Base-by-base conservation (phyloP, 352 stramenopile genomes). In the Achlya hypogyna region DNA sequence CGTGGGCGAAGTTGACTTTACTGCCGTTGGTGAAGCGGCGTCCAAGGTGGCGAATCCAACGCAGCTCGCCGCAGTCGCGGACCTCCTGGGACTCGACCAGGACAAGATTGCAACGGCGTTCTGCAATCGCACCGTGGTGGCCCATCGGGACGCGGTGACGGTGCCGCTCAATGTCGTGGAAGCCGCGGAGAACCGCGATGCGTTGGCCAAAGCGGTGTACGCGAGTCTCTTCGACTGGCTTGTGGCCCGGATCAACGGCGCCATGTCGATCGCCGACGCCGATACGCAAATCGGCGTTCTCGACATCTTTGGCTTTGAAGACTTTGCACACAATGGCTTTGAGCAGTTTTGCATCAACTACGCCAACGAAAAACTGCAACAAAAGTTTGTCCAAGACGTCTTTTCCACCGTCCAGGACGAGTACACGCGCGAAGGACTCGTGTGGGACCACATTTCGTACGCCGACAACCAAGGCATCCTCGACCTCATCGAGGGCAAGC, bases 291-390 rank as follows among this genome's bases (percentile, higher is more conserved):
- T 98, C 47, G 96, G 96, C 62, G 95, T 99, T 35, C 76, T 99
- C 54, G 96, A 99, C 91, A 99, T 99, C 73, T 99, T 99, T 73
- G 96, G 96, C 38, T 99, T 99, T 70, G 96, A 99, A 76, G 96
- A 97, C 70, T 99, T 99, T 67, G 87, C 75, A 18, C 86, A 94
- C 65, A 97, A 97, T 69, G 87, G 88, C 51, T 97, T 96, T 66
- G 89, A 97, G 67, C 89, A 97, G 71, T 96, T 97, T 65, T 94
- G 89, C 58, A 96, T 96, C 74, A 96, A 96, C 75, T 96, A 96
- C 64, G 88, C 88, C 29, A 96, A 96, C 75, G 90, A 95, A 72
- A 82, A 95, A 81, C 67, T 95, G 59, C 86, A 95, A 70, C 86
- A 95, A 53, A 86, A 98, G 90, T 92, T 98, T 78, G 81, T 97